These are phyloP conservation scores for Penicillium coffeae DNA, from an alignment of 495 filamentous ascomycete species.

Conservation along the genomic window DNA sequence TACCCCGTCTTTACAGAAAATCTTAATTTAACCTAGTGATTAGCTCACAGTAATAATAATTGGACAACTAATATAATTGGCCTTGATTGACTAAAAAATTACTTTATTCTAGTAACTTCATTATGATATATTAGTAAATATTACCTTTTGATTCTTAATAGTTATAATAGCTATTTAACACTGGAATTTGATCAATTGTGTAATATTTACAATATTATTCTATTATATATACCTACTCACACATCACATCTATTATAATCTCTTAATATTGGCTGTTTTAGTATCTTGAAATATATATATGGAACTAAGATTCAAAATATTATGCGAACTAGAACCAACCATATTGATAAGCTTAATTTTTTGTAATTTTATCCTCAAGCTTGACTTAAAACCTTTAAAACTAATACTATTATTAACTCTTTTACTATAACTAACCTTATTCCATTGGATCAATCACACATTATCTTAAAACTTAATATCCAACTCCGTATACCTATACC, in stretches of 20 bases:
- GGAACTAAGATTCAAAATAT: neutral
- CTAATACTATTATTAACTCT: neutral
- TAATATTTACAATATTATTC: neutral
- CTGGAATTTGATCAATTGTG: neutral
- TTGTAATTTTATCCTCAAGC: neutral
- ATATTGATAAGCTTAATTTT: slow-evolving; percentile 11
- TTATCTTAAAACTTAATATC: slow-evolving; percentile 3
- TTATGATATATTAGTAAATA: neutral
- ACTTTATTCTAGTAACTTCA: neutral
- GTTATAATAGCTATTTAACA: neutral
- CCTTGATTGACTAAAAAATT: neutral
- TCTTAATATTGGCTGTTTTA: slow-evolving; percentile 4
- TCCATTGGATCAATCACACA: neutral
- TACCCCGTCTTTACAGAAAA: too few relatives aligned
- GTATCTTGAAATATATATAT: neutral
- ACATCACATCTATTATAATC: slow-evolving; percentile 23
- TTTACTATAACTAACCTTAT: neutral
- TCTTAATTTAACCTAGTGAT: too few relatives aligned
- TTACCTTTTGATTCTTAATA: neutral
- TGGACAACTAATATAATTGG: neutral
- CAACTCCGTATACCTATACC: neutral
- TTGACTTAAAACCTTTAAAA: neutral
- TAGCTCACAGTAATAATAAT: neutral
- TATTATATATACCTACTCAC: neutral
- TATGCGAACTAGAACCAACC: neutral